Evolutionary conservation across 257 asterid genomes (phyloP).

Genomic region (Nicotiana benthamiana): DNA sequence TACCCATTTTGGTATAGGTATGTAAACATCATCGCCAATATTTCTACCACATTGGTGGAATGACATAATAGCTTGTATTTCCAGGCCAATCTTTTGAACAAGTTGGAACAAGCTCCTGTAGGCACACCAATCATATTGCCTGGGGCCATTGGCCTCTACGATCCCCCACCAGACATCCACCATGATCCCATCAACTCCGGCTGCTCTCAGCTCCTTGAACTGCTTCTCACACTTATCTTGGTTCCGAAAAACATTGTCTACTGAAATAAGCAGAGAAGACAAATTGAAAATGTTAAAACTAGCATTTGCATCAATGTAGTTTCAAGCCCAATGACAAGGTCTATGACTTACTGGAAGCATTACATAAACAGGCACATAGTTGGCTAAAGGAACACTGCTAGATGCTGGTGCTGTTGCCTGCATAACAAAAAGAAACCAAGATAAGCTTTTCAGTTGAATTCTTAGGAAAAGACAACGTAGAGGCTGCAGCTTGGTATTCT

Average conservation of each 20-base stretch:
- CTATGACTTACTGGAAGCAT: conserved; percentile 59
- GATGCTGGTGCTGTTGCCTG: conserved; percentile 22
- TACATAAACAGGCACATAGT: conserved; percentile 64
- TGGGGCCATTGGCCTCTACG: conserved; percentile 51
- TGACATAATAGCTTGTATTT: conserved; percentile 75
- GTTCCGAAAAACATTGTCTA: conserved; percentile 41
- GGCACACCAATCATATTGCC: conserved; percentile 61
- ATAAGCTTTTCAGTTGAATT: not conserved
- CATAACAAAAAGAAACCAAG: not conserved
- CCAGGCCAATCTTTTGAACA: conserved; percentile 42
- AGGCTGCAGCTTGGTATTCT: not conserved
- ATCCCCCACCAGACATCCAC: conserved; percentile 97
- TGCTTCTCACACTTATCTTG: conserved; percentile 46
- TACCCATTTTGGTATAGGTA: conserved; percentile 69
- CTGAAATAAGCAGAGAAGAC: conserved; percentile 22
- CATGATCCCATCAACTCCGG: conserved; percentile 79
- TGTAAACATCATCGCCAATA: conserved; percentile 55
- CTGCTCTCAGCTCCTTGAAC: conserved; percentile 41
- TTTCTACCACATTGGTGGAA: conserved; percentile 93
- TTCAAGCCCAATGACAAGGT: not conserved
- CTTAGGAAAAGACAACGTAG: not conserved
- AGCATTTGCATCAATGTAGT: not conserved
- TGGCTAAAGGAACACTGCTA: conserved; percentile 16
- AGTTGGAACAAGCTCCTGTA: conserved; percentile 50
- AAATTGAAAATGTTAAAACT: not conserved